These are phyloP conservation scores for Trichoderma gamsii DNA, from an alignment of 495 filamentous ascomycete species.

Conservation along the genomic window DNA sequence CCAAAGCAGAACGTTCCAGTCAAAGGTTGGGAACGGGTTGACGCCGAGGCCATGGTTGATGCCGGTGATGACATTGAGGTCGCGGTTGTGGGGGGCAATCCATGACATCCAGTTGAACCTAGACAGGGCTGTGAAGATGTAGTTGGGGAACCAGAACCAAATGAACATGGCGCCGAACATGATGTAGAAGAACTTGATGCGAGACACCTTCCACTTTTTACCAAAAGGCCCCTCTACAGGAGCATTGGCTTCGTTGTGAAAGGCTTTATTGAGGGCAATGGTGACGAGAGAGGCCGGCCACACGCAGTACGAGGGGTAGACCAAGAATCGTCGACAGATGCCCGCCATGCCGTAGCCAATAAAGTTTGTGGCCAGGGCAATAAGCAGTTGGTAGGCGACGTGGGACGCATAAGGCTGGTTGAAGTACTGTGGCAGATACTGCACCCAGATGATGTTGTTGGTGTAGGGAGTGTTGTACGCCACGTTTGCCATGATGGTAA, in stretches of 20 bases:
- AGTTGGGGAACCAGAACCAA: slow-evolving; percentile 28
- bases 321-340: slow-evolving; percentile 49
- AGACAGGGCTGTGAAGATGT: slow-evolving; percentile 24
- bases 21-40: slow-evolving; percentile 35
- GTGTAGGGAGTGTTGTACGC: slow-evolving; percentile 29
- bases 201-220: slow-evolving; percentile 26
- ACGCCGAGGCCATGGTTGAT: slow-evolving; percentile 33
- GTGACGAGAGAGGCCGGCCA: slow-evolving; percentile 37
- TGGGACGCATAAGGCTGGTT: slow-evolving; percentile 32
- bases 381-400: slow-evolving; percentile 36
- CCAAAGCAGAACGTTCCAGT: slow-evolving; percentile 32
- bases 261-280: slow-evolving; percentile 36
- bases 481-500: slow-evolving; percentile 39
- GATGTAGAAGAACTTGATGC: slow-evolving; percentile 29
- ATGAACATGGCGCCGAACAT: slow-evolving; percentile 24
- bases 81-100: slow-evolving; percentile 31
- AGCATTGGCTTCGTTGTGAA: slow-evolving; percentile 28
- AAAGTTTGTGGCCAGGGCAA: slow-evolving; percentile 37
- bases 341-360: slow-evolving; percentile 47
- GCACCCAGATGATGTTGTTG: slow-evolving; percentile 38
- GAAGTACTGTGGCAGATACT: slow-evolving; percentile 33
- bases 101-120: slow-evolving; percentile 27
- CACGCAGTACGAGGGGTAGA: slow-evolving; percentile 39
- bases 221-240: slow-evolving; percentile 29
- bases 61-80: slow-evolving; percentile 28